Evolutionary conservation across 1,284 basidiomycete genomes (phyloP), one percentile per base, ranked within the genome.

Genomic region (Malassezia equina): DNA sequence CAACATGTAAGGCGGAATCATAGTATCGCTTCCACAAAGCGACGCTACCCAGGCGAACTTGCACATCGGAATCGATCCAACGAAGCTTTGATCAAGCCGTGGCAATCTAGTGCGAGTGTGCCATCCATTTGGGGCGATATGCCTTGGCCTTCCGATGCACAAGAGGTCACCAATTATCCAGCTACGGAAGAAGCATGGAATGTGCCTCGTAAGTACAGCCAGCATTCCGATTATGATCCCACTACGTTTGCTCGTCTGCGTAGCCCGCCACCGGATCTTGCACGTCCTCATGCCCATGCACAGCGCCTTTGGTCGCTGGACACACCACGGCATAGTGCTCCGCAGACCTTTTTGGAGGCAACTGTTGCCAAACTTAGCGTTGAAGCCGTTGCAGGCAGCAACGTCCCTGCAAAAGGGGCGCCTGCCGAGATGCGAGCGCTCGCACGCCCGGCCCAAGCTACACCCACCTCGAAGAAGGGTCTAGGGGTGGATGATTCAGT

Each of bases 301-400:
- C 27, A 17, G 29, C 31, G 17, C 11, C 31, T 46, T 27, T 12
- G 21, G 7, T 5, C 19, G 6, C 7, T 25, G 7, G 23, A 32
- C 40, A 17, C 33, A 24, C 53, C 53, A 21, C 41, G 53, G 25
- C 53, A 55, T 29, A 55, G 53, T 43, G 53, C 47, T 11, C 53
- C 53, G 27, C 53, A 55, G 11, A 24, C 27, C 13, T n/a, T 51
- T 15, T 21, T 45, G 11, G 41, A 50, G 4, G 33, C 4, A 27
- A 27, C 41, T 15, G 27, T 43, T n/a, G 23, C 41, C 2, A 24
- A 43, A 27, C 4, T 43, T 13, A 15, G 24, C 36, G 19, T 19
- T 4, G n/a, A 19, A 9, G 17, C 36, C 8, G 17, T 5, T 39
- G 7, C 19, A 19, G 21, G 36, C 21, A 39, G 7, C 19, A 39